Percentiles rank a stretch among this genome's conserved stretches.
Conservation (phyloP, 2,329 filamentous ascomycete genomes). For the Ceratocystis eucalypticola region DNA sequence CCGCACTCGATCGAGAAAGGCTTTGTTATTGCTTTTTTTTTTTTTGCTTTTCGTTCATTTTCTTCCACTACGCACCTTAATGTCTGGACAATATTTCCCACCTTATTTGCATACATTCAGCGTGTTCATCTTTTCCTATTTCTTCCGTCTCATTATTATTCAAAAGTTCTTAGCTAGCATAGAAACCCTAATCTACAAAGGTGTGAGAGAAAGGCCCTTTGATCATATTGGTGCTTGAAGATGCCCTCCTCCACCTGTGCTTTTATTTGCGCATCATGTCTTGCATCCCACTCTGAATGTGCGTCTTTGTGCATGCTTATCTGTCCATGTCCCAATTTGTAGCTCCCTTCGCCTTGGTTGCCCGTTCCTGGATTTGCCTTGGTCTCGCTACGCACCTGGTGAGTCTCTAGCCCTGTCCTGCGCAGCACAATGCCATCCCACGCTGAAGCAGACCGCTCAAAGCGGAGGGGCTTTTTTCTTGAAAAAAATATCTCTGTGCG, state of each 20-base stretch:
- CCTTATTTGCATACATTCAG: background rate
- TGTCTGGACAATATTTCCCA: background rate
- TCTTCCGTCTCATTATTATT: conserved; percentile 17
- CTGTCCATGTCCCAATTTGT: background rate
- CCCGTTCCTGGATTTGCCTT: background rate
- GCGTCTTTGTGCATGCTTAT: background rate
- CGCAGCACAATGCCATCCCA: too few species aligned
- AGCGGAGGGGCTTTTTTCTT: too few species aligned
- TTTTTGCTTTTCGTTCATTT: background rate
- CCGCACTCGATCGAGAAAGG: background rate
- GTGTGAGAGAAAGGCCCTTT: conserved; percentile 12
- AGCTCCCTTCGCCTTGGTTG: background rate
- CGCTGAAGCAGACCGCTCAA: too few species aligned
- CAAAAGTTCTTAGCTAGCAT: conserved; percentile 12
- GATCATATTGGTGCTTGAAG: background rate
- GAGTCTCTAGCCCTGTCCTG: too few species aligned
- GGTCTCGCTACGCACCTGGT: too few species aligned
- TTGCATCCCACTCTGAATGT: background rate
- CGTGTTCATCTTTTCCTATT: conserved; percentile 16
- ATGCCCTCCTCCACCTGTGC: background rate
- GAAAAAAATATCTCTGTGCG: too few species aligned
- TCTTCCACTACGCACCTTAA: background rate
- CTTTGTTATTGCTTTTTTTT: conserved; percentile 6
- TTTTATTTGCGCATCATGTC: background rate
- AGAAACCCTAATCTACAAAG: conserved; percentile 13